These are phyloP conservation scores for Paecilomyces sp. DNA, from an alignment of 2,329 filamentous ascomycete genomes.

Conservation along the genomic window DNA sequence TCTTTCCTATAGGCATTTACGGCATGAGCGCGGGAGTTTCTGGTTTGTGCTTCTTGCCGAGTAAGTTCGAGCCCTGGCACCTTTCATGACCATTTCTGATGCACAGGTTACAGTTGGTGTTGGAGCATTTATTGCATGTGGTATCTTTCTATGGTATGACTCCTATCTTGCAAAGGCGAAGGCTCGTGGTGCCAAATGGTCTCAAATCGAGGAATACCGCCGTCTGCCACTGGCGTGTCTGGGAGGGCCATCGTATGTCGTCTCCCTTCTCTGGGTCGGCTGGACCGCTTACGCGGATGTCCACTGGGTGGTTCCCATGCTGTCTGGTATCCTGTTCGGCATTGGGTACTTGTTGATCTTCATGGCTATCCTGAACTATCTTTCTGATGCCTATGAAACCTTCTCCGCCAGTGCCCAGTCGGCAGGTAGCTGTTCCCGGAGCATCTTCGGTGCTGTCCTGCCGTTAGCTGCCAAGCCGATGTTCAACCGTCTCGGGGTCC, in stretches of 20 bases:
- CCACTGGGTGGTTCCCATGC: slow-evolving; percentile 44
- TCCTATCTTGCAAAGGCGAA: slow-evolving; percentile 49
- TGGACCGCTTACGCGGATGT: slow-evolving; percentile 25
- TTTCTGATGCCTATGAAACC: slow-evolving; percentile 61
- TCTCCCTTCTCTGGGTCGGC: slow-evolving; percentile 45
- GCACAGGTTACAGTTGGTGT: slow-evolving; percentile 41
- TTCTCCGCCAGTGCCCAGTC: slow-evolving; percentile 54
- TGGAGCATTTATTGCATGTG: slow-evolving; percentile 54
- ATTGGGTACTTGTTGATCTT: slow-evolving; percentile 56
- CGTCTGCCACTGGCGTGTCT: slow-evolving; percentile 63
- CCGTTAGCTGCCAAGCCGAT: slow-evolving; percentile 46
- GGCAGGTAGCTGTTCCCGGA: slow-evolving; percentile 45
- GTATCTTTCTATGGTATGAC: slow-evolving; percentile 62
- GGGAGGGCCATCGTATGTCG: slow-evolving; percentile 52
- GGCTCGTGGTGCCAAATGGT: slow-evolving; percentile 47
- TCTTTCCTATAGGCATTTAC: slow-evolving; percentile 19
- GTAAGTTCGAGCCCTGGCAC: slow-evolving; percentile 9
- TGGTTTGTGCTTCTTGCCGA: slow-evolving; percentile 28
- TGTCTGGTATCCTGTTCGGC: slow-evolving; percentile 58
- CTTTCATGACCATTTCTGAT: not conserved
- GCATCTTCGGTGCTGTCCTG: slow-evolving; percentile 49
- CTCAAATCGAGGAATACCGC: slow-evolving; percentile 51
- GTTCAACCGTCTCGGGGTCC: slow-evolving; percentile 34
- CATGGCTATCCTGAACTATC: slow-evolving; percentile 59
- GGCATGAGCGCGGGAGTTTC: slow-evolving; percentile 27